A percentile compares a stretch with the other conserved stretches of the same genome.
Conservation (phyloP, 2,329 filamentous ascomycete genomes). For the Parastagonospora avenae region DNA sequence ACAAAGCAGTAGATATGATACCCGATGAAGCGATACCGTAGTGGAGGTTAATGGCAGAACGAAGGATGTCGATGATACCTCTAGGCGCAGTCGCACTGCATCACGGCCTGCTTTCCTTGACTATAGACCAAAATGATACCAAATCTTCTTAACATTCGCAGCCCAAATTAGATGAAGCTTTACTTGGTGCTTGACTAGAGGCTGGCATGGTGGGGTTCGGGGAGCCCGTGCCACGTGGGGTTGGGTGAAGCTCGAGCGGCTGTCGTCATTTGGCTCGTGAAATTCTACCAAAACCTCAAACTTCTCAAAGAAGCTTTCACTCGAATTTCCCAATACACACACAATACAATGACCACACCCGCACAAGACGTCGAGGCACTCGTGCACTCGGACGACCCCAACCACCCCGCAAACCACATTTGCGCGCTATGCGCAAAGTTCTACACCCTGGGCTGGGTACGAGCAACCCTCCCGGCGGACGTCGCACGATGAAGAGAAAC, state of each 20-base stretch:
- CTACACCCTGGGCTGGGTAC: constrained; percentile 89
- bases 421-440: constrained; percentile 93
- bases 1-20: constrained; percentile 24
- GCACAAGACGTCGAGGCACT: constrained; percentile 55
- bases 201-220: constrained; percentile 12
- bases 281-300: constrained; percentile 6
- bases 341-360: constrained; percentile 21
- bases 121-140: constrained; percentile 1
- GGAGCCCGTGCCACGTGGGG: constrained; percentile 16
- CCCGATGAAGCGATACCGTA: constrained; percentile 12
- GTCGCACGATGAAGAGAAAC: constrained; percentile 17
- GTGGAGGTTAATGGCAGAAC: constrained; percentile 12
- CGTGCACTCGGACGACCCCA: constrained; percentile 67
- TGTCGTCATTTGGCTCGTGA: constrained; percentile 24
- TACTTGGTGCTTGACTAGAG: constrained; percentile 10
- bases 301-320: background rate
- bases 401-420: constrained; percentile 94
- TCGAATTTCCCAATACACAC: constrained; percentile 3
- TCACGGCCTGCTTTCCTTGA: constrained; percentile 7
- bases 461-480: constrained; percentile 8
- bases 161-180: background rate
- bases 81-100: constrained; percentile 10
- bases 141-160: constrained; percentile 3
- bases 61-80: constrained; percentile 11
- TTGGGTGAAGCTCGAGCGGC: constrained; percentile 9